Evolutionary conservation across 176 grass and related monocot genomes (phyloP).

Genomic region (Paspalum notatum): DNA sequence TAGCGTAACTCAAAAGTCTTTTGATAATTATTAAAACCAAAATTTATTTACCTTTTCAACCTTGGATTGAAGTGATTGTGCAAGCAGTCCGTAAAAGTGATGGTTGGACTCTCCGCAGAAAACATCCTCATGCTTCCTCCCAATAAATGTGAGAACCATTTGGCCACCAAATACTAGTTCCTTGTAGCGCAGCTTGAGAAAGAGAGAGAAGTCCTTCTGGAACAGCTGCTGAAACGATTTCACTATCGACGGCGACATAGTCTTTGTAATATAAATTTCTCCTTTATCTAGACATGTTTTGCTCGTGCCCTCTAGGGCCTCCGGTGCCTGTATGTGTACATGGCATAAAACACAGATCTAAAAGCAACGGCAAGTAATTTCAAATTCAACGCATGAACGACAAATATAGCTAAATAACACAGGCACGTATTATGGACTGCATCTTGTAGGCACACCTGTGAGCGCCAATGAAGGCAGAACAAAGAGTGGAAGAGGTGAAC

Average conservation of each 20-base stretch:
- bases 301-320: background rate
- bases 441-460: too few species aligned
- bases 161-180: slow-evolving; percentile 42
- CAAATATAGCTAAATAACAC: too few species aligned
- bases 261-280: slow-evolving; percentile 46
- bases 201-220: too few species aligned
- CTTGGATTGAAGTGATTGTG: slow-evolving; percentile 13
- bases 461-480: too few species aligned
- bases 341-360: too few species aligned
- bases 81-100: slow-evolving; percentile 1
- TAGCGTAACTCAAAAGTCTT: too few species aligned
- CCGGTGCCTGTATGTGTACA: background rate
- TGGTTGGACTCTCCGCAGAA: background rate
- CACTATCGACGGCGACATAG: slow-evolving; percentile 20
- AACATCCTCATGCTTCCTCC: slow-evolving; percentile 22
- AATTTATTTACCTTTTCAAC: slow-evolving; percentile 39
- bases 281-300: slow-evolving; percentile 1
- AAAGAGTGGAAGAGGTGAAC: too few species aligned
- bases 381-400: too few species aligned
- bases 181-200: slow-evolving; percentile 43
- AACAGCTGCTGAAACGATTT: slow-evolving; percentile 38
- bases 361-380: too few species aligned
- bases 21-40: too few species aligned
- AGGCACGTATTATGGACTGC: too few species aligned
- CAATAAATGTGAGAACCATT: slow-evolving; percentile 51